Percentiles rank a stretch among this genome's conserved stretches.
Evolutionary conservation across 306 rosid species (phyloP).

Genomic region (Nissolia schottii): DNA sequence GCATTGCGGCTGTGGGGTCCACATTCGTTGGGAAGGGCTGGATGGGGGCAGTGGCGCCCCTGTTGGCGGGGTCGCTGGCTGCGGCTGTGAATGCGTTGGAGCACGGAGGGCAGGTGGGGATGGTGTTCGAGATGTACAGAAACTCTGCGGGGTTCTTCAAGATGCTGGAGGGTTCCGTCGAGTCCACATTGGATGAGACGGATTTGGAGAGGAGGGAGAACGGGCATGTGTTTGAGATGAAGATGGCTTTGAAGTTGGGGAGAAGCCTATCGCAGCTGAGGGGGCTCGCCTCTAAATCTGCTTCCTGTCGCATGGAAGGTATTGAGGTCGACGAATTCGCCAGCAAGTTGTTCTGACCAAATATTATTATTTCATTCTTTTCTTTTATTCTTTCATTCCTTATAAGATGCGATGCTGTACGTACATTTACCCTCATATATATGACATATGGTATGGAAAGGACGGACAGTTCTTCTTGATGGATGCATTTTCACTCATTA

Average conservation of each 20-base stretch:
- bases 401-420: no score
- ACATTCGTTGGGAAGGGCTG: constrained; percentile 39
- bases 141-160: constrained; percentile 48
- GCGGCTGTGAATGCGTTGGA: constrained; percentile 43
- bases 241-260: constrained; percentile 60
- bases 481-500: no score
- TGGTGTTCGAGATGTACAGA: constrained; percentile 73
- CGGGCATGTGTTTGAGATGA: constrained; percentile 54
- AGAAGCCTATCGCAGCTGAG: constrained; percentile 56
- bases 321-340: constrained; percentile 54
- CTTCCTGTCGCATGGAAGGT: constrained; percentile 37
- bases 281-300: constrained; percentile 48
- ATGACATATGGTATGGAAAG: no score
- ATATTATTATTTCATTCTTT: constrained; percentile 1
- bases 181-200: constrained; percentile 39
- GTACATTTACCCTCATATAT: no score
- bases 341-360: constrained; percentile 23
- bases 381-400: no score
- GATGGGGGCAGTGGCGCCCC: constrained; percentile 32
- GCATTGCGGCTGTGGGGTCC: constrained; percentile 59
- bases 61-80: constrained; percentile 54
- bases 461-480: no score
- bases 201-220: constrained; percentile 62
- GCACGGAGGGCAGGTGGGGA: constrained; percentile 73
- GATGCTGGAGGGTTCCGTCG: constrained; percentile 40